phyloP scores from a whole-genome alignment of 352 stramenopile genomes.

The Pythium phragmitis region DNA sequence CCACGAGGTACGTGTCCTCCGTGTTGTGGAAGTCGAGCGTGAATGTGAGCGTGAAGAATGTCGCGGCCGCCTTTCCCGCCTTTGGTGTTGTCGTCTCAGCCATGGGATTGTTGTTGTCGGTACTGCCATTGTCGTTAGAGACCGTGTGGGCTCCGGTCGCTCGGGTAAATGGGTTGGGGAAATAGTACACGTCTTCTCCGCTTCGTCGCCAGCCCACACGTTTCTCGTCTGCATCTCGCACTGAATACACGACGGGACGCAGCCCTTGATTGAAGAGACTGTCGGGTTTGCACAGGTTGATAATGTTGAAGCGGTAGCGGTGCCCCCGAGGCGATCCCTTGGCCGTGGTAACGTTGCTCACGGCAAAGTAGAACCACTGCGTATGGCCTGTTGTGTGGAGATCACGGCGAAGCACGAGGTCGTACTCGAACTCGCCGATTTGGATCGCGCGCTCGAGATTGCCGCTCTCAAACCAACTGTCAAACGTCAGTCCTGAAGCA shows the following conservation, averaged over 20 bases:
- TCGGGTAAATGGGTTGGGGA: conserved; percentile 58
- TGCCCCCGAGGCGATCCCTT: not conserved
- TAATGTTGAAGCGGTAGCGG: conserved; percentile 88
- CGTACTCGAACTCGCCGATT: conserved; percentile 86
- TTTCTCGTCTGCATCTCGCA: conserved; percentile 51
- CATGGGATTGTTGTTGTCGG: not conserved
- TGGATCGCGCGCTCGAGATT: conserved; percentile 88
- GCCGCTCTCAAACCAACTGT: conserved; percentile 91
- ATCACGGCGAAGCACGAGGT: conserved; percentile 87
- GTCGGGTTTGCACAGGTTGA: conserved; percentile 93
- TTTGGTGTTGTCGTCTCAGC: not conserved
- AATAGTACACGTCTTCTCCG: conserved; percentile 88
- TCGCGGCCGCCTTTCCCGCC: conserved; percentile 7
- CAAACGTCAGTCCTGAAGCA: conserved; percentile 71
- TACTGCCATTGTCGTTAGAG: conserved; percentile 10
- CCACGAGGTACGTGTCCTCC: conserved; percentile 87
- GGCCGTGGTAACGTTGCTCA: conserved; percentile 60
- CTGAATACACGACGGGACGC: conserved; percentile 88
- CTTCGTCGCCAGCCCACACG: conserved; percentile 70
- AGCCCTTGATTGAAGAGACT: conserved; percentile 92
- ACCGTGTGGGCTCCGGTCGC: conserved; percentile 5
- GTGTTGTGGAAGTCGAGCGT: conserved; percentile 75
- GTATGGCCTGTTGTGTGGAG: conserved; percentile 80
- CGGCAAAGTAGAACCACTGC: conserved; percentile 95
- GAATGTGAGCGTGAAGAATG: conserved; percentile 90